These are phyloP conservation scores for Lepidium didymum DNA, from an alignment of 345 rosid species.

Conservation along the genomic window DNA sequence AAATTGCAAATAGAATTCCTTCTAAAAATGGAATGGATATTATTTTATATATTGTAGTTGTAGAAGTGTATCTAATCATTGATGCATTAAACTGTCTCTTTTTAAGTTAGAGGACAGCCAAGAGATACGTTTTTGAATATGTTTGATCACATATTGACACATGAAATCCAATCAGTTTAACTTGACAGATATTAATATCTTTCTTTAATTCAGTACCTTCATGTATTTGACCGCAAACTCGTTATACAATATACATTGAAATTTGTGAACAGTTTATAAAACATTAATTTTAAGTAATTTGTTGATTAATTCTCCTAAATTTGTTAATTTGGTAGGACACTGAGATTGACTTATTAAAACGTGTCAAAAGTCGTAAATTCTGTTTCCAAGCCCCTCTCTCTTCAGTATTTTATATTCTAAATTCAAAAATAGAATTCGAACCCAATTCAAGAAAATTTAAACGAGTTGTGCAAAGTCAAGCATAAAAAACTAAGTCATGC, in stretches of 20 bases:
- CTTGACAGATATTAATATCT: neutral
- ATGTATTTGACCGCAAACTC: neutral
- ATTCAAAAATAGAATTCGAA: no score
- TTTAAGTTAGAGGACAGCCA: conserved; percentile 10
- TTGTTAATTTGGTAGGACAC: neutral
- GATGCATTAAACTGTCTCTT: neutral
- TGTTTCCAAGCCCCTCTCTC: neutral
- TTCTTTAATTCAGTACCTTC: neutral
- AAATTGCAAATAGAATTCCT: conserved; percentile 16
- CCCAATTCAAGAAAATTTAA: neutral
- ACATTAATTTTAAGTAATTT: no score
- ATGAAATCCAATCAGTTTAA: neutral
- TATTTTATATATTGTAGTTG: no score
- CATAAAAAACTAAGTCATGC: neutral
- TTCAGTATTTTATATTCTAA: no score
- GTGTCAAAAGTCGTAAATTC: neutral
- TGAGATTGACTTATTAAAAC: conserved; percentile 5
- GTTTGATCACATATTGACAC: neutral
- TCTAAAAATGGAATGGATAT: no score
- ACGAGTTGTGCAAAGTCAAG: neutral
- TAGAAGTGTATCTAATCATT: neutral
- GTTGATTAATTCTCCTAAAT: neutral
- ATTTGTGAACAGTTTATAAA: neutral
- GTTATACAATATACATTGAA: neutral
- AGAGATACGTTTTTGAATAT: conserved; percentile 5